Base-by-base conservation (phyloP, 2,329 filamentous ascomycete genomes). In the Arthrobotrys sphaeroides region DNA sequence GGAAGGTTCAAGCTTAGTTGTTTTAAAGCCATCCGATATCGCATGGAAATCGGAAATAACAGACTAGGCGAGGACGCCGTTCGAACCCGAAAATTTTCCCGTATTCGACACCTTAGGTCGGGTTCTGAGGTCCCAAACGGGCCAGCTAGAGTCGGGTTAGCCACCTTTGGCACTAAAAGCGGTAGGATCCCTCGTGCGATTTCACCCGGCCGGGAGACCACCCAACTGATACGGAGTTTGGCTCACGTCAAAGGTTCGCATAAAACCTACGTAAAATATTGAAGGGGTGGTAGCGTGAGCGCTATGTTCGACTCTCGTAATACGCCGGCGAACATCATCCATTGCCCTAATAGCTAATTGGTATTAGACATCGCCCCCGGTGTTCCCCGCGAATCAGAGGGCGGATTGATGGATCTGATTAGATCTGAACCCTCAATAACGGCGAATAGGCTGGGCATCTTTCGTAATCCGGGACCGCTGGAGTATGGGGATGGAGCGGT, bases 181-280 rank as follows among this genome's bases (percentile, higher is more conserved):
- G 64, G 70, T 59, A 72, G 45, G 51, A 47, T 51, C 62, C 31
- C 70, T 74, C 62, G 62, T 74, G 70, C 55, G 70, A 55, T 55
- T 55, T 55, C 51, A 36, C 51, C 51, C 51, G 51, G 51, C 28
- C n/a, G n/a, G n/a, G n/a, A n/a, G n/a, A n/a, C n/a, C n/a, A n/a
- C 22, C 51, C 51, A 55, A 55, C 51, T 55, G 43, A 49, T 38
- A 64, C 28, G 42, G 51, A 33, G 24, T 68, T 57, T 57, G 22
- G 36, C 42, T 67, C 61, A 74, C 45, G 61, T 67, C 26, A 74
- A 61, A 68, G 43, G 33, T 68, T 74, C 43, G 28, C 62, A 67
- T 74, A 74, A 67, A 47, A 68, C 12, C 62, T 74, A 74, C 62
- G 70, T 67, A 68, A 74, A 67, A 59, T 13, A 51, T 38, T 38